phyloP scores from a whole-genome alignment of 257 asterid genomes.

The Plantago ovata region DNA sequence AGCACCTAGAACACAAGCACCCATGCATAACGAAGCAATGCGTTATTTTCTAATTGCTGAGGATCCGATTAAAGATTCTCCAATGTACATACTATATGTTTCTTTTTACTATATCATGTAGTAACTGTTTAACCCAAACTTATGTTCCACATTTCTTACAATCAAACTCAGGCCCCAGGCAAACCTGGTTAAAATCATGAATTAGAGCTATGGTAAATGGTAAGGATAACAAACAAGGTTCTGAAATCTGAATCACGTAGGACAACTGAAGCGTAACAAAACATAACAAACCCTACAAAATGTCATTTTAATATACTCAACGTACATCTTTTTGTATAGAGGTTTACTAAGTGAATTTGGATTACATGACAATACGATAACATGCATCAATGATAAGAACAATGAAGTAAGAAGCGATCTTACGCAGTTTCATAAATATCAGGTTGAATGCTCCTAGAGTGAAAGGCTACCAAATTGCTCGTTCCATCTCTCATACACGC shows the following conservation, averaged over 20 bases:
- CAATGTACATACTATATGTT: too few species aligned
- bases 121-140: too few species aligned
- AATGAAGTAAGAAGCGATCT: constrained; percentile 2
- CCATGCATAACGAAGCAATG: too few species aligned
- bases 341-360: constrained; percentile 3
- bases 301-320: neutral
- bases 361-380: constrained; percentile 4
- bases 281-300: neutral
- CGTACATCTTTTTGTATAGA: neutral
- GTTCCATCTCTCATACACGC: constrained; percentile 84
- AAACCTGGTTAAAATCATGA: neutral
- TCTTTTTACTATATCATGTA: too few species aligned
- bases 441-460: constrained; percentile 32
- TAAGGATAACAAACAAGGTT: too few species aligned
- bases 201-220: neutral
- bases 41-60: too few species aligned
- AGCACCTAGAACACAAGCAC: too few species aligned
- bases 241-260: too few species aligned
- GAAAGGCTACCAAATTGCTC: constrained; percentile 91
- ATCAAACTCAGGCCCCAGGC: neutral
- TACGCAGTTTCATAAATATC: constrained; percentile 12
- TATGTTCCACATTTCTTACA: too few species aligned
- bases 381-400: neutral
- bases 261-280: neutral
- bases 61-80: too few species aligned